phyloP scores from a whole-genome alignment of 495 filamentous ascomycete species.

The Neurospora hispaniola region DNA sequence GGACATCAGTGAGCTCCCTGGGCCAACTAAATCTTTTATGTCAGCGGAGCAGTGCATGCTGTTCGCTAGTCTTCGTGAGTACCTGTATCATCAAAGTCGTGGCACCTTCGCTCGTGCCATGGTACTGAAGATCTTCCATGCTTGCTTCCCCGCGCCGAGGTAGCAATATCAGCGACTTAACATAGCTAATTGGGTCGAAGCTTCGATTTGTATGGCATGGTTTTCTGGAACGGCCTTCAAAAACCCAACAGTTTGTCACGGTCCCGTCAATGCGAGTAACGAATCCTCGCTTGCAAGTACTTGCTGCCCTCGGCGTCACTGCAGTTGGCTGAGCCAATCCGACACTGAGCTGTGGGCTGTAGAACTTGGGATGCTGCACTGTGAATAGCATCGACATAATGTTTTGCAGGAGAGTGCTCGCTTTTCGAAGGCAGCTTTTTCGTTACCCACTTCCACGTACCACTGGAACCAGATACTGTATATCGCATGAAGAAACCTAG shows the following conservation, averaged over 20 bases:
- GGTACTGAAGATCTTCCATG: not conserved
- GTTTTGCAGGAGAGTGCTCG: not conserved
- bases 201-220: not conserved
- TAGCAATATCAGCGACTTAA: not conserved
- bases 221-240: not conserved
- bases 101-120: not conserved
- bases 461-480: not conserved
- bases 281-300: not conserved
- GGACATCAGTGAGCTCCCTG: not conserved
- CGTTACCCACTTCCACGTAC: not conserved
- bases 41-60: not conserved
- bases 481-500: not conserved
- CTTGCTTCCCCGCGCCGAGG: not conserved
- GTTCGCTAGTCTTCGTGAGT: not conserved
- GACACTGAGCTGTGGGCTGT: not conserved
- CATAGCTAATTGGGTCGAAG: not conserved
- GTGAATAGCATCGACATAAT: not conserved
- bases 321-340: not conserved
- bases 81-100: not conserved
- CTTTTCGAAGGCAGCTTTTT: not conserved
- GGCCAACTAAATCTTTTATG: not conserved
- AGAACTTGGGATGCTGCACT: not conserved
- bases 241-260: not conserved
- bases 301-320: not conserved
- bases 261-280: not conserved